phyloP scores from a whole-genome alignment of 768 basidiomycete genomes.

The Kwoniella botswanensis region DNA sequence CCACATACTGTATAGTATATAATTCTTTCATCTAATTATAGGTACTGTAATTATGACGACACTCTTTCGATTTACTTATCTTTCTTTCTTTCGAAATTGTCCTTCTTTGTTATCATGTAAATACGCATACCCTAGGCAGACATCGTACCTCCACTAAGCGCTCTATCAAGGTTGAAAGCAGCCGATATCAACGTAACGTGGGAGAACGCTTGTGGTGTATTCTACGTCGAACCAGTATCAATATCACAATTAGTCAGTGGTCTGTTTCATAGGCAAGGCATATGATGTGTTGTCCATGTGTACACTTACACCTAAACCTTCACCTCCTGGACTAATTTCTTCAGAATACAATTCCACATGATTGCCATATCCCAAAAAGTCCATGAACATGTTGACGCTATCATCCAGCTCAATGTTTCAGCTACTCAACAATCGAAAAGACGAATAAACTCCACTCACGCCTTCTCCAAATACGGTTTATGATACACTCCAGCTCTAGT shows the following conservation, averaged over 20 bases:
- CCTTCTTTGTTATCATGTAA: not conserved
- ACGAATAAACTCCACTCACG: constrained; percentile 51
- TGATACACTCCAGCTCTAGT: constrained; percentile 85
- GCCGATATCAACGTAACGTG: constrained; percentile 57
- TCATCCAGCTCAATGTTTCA: not conserved
- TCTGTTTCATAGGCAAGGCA: constrained; percentile 38
- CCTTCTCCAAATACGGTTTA: constrained; percentile 67
- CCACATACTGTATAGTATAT: no score
- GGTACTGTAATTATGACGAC: no score
- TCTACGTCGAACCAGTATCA: constrained; percentile 19
- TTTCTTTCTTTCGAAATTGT: not conserved
- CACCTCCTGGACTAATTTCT: constrained; percentile 67
- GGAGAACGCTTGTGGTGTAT: constrained; percentile 59
- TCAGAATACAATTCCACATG: constrained; percentile 84
- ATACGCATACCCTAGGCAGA: not conserved
- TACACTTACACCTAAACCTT: constrained; percentile 64
- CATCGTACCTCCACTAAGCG: constrained; percentile 20
- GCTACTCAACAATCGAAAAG: no score
- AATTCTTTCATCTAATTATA: no score
- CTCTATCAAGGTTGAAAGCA: constrained; percentile 56
- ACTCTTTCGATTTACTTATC: not conserved
- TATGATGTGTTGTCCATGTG: constrained; percentile 53
- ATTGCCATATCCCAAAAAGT: constrained; percentile 68
- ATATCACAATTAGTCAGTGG: no score
- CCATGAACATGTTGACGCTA: constrained; percentile 77